Evolutionary conservation across 495 filamentous ascomycete species (phyloP).

Genomic region (Xylaria castorea): DNA sequence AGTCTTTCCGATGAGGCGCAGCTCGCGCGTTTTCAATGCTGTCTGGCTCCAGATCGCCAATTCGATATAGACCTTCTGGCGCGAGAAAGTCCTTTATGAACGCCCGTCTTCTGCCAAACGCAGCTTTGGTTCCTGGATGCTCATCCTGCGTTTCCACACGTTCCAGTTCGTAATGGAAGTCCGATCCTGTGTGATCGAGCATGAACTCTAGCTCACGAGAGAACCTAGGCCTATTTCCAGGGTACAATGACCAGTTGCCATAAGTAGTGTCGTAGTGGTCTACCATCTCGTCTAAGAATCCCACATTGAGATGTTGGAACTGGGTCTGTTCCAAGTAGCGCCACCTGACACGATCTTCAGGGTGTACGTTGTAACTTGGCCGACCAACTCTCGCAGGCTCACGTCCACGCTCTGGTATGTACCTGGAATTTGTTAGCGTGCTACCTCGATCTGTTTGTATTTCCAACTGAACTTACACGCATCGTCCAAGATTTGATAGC

Average conservation of each 20-base stretch:
- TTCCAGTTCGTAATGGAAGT: conserved; percentile 13
- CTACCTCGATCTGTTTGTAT: not conserved
- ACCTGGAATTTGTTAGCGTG: conserved; percentile 31
- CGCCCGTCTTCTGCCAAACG: conserved; percentile 1
- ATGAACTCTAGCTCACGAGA: conserved; percentile 24
- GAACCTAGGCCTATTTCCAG: conserved; percentile 16
- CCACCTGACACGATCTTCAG: conserved; percentile 39
- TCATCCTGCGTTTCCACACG: conserved; percentile 23
- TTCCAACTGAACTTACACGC: conserved; percentile 32
- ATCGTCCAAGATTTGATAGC: conserved; percentile 23
- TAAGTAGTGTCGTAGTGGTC: conserved; percentile 28
- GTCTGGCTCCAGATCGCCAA: not conserved
- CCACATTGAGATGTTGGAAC: not conserved
- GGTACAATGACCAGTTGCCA: conserved; percentile 8
- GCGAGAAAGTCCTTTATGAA: conserved; percentile 21
- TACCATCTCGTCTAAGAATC: conserved; percentile 22
- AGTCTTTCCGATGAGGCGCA: conserved; percentile 12
- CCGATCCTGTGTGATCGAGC: conserved; percentile 22
- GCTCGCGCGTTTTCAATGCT: conserved; percentile 9
- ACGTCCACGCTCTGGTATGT: not conserved
- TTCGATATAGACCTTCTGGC: conserved; percentile 15
- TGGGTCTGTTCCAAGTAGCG: conserved; percentile 18
- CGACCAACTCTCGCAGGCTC: conserved; percentile 27
- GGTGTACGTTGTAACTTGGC: conserved; percentile 34
- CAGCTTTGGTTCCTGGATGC: not conserved